Percentiles rank a stretch among this genome's conserved stretches.
phyloP scores from a whole-genome alignment of 768 basidiomycete species.

The Serendipita indica region DNA sequence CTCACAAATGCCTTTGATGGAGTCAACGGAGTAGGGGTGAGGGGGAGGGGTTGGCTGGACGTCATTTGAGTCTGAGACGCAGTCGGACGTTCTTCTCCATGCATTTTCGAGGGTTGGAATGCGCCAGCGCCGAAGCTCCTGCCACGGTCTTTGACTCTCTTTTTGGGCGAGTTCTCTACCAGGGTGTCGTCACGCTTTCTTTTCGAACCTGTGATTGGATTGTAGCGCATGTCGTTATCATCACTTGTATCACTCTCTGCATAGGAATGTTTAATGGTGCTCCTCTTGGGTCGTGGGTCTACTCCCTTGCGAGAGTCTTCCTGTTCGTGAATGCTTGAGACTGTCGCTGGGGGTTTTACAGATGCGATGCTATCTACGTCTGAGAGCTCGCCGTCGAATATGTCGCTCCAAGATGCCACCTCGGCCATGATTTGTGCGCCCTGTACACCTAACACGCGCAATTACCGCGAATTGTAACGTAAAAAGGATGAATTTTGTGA shows the following conservation, averaged over 20 bases:
- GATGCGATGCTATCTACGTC: not conserved
- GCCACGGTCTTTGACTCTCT: not conserved
- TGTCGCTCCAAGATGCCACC: too few relatives aligned
- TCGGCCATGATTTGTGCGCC: not conserved
- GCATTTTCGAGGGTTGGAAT: too few relatives aligned
- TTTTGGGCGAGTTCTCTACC: not conserved
- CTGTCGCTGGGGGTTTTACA: not conserved
- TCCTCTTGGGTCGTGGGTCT: not conserved
- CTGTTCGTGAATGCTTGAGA: not conserved
- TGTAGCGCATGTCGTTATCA: not conserved
- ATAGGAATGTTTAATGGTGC: not conserved
- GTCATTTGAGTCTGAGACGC: too few relatives aligned
- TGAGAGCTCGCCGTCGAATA: constrained; percentile 1
- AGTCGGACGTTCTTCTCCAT: too few relatives aligned
- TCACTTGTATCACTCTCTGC: constrained; percentile 6
- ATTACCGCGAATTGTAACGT: not conserved
- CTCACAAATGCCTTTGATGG: not conserved
- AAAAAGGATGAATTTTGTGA: not conserved
- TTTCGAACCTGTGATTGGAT: not conserved
- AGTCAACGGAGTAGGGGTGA: too few relatives aligned
- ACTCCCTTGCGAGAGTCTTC: not conserved
- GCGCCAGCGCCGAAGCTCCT: not conserved
- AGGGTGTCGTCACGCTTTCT: not conserved
- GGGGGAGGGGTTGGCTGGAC: too few relatives aligned
- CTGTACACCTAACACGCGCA: not conserved